phyloP scores from a whole-genome alignment of 2,329 filamentous ascomycete genomes.

The Colletotrichum truncatum region DNA sequence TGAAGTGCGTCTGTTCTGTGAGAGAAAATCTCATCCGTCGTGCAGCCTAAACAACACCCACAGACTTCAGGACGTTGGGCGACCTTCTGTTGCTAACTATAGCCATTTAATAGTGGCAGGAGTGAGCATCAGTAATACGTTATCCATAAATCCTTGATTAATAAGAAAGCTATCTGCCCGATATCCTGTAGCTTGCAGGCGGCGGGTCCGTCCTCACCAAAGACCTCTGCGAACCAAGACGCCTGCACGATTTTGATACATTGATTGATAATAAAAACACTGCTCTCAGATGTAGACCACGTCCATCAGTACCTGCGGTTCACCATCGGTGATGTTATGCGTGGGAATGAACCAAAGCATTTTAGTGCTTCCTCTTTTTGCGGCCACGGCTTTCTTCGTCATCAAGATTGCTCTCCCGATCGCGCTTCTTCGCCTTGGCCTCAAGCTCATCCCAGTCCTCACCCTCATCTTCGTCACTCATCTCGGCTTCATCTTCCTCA shows the following conservation, averaged over 20 bases:
- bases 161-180: conserved; percentile 21
- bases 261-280: conserved; percentile 20
- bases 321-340: not conserved
- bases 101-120: not conserved
- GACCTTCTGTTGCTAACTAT: too few species aligned
- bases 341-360: not conserved
- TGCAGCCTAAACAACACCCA: too few species aligned
- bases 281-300: not conserved
- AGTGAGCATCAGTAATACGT: not conserved
- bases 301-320: not conserved
- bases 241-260: conserved; percentile 31
- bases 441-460: conserved; percentile 97
- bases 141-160: conserved; percentile 7
- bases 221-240: conserved; percentile 13
- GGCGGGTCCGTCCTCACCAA: conserved; percentile 2
- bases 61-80: too few species aligned
- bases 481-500: conserved; percentile 81
- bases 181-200: not conserved
- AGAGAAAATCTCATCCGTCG: too few species aligned
- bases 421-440: conserved; percentile 88
- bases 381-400: conserved; percentile 80
- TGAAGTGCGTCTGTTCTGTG: not conserved
- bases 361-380: conserved; percentile 72
- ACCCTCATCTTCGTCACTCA: conserved; percentile 79
- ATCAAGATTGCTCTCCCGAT: conserved; percentile 73